These are phyloP conservation scores for Coprinellus aureogranulatus DNA, from an alignment of 768 basidiomycete genomes.

Conservation along the genomic window DNA sequence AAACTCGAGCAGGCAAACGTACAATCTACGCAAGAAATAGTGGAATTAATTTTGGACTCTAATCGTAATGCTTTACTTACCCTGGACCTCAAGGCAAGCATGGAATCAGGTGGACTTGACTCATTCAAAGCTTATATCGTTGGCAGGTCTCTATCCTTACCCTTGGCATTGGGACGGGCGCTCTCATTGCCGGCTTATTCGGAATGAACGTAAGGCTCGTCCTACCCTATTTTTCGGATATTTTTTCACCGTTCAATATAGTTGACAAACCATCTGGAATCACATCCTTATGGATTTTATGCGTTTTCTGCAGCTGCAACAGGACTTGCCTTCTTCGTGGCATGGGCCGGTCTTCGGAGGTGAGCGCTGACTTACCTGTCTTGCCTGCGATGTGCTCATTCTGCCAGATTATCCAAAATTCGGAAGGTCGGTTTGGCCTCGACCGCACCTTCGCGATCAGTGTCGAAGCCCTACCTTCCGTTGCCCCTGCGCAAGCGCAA, in stretches of 20 bases:
- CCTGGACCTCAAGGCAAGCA: conserved; percentile 80
- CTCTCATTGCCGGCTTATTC: conserved; percentile 86
- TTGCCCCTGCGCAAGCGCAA: neutral
- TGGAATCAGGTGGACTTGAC: neutral
- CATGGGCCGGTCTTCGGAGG: conserved; percentile 66
- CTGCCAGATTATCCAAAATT: conserved; percentile 40
- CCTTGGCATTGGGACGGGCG: conserved; percentile 88
- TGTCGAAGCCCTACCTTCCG: conserved; percentile 1
- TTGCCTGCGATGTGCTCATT: too few species aligned
- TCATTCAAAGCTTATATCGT: conserved; percentile 8
- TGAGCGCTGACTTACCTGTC: too few species aligned
- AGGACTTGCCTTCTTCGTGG: conserved; percentile 57
- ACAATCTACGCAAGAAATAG: conserved; percentile 96
- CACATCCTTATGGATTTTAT: conserved; percentile 71
- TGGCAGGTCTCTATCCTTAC: conserved; percentile 87
- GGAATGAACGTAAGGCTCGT: conserved; percentile 91
- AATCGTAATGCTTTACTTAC: conserved; percentile 91
- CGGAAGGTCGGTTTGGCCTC: conserved; percentile 43
- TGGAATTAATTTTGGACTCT: conserved; percentile 93
- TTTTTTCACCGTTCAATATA: conserved; percentile 25
- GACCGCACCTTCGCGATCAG: neutral
- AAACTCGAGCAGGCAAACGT: conserved; percentile 97
- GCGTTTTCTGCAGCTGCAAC: conserved; percentile 60
- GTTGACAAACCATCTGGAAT: conserved; percentile 76
- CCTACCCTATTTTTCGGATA: conserved; percentile 13